A percentile compares a stretch with the other conserved stretches of the same genome.
These are phyloP conservation scores for Cyclotella cryptica DNA, from an alignment of 108 stramenopile species.

Conservation along the genomic window DNA sequence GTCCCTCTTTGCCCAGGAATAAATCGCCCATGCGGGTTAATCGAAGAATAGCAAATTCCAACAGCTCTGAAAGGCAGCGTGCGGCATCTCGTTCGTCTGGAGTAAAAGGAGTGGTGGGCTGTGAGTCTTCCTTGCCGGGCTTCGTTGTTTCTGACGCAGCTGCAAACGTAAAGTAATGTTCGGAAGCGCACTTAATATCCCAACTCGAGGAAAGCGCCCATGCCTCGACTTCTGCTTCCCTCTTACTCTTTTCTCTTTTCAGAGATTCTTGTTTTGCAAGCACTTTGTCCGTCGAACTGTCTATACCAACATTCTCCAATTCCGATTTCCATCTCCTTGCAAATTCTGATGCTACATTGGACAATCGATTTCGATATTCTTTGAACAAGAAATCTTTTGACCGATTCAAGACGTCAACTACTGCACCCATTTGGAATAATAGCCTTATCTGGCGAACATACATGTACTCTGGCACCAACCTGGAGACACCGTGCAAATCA, in stretches of 20 bases:
- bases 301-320: conserved; percentile 25
- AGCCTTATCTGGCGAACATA: conserved; percentile 71
- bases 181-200: conserved; percentile 72
- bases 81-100: conserved; percentile 56
- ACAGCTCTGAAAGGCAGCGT: conserved; percentile 61
- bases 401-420: conserved; percentile 62
- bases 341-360: conserved; percentile 32
- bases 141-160: background rate
- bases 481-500: conserved; percentile 59
- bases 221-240: conserved; percentile 54
- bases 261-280: conserved; percentile 17
- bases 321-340: conserved; percentile 34
- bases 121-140: background rate
- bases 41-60: conserved; percentile 74
- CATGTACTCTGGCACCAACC: conserved; percentile 68
- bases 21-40: conserved; percentile 70
- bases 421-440: conserved; percentile 67
- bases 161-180: conserved; percentile 45
- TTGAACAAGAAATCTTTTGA: conserved; percentile 63
- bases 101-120: conserved; percentile 2
- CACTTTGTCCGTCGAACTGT: conserved; percentile 29
- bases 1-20: conserved; percentile 28
- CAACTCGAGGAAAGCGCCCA: conserved; percentile 81
- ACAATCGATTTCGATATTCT: conserved; percentile 49
- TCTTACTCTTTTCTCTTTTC: conserved; percentile 35